Conservation (phyloP, 305 asterid genomes). For the Plantago coronopus region DNA sequence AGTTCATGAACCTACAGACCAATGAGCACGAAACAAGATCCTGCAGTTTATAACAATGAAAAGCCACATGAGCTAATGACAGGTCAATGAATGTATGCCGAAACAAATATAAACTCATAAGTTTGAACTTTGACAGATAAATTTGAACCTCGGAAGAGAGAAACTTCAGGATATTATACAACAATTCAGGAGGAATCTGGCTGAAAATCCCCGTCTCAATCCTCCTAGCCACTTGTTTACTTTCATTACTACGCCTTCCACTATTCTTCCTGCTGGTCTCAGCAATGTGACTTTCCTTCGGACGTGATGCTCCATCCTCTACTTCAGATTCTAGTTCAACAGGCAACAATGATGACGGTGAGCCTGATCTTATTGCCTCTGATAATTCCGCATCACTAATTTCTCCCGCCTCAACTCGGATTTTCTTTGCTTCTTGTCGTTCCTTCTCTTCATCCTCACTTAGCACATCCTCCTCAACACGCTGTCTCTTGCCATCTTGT, state of each 20-base stretch:
- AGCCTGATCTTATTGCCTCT: constrained; percentile 19
- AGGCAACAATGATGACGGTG: constrained; percentile 31
- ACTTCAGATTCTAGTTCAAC: constrained; percentile 40
- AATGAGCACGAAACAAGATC: constrained; percentile 58
- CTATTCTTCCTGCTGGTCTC: constrained; percentile 18
- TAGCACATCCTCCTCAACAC: constrained; percentile 41
- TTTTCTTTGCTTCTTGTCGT: constrained; percentile 55
- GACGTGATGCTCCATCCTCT: constrained; percentile 33
- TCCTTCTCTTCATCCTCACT: constrained; percentile 56
- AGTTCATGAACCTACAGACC: constrained; percentile 49
- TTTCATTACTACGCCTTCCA: constrained; percentile 34
- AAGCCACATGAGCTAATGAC: constrained; percentile 11
- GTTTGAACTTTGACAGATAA: constrained; percentile 16
- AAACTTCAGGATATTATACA: constrained; percentile 82
- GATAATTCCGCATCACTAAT: constrained; percentile 35
- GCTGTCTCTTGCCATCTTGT: constrained; percentile 46
- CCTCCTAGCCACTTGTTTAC: constrained; percentile 36
- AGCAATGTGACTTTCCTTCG: constrained; percentile 24
- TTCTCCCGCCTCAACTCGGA: constrained; percentile 50
- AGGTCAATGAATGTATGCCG: constrained; percentile 3
- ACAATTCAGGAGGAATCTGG: constrained; percentile 82
- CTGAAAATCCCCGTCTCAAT: constrained; percentile 66
- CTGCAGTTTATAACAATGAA: constrained; percentile 29
- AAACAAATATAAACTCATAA: not conserved
- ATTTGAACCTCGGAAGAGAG: constrained; percentile 82